Evolutionary conservation across 345 rosid species (phyloP).

Genomic region (Eutrema japonicum): DNA sequence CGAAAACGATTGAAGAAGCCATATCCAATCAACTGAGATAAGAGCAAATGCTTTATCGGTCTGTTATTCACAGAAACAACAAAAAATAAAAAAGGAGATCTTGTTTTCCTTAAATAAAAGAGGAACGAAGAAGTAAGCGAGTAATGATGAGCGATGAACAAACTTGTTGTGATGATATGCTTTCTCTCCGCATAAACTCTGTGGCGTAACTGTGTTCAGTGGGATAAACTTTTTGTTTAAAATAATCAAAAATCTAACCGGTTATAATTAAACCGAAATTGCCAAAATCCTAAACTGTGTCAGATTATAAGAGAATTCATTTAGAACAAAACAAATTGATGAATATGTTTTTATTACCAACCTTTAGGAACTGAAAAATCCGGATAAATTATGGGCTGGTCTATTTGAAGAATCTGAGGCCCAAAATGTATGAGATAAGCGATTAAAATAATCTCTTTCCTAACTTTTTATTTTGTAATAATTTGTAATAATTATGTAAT

Average conservation of each 20-base stretch:
- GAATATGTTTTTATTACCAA: no score
- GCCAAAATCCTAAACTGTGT: neutral
- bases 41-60: slow-evolving; percentile 8
- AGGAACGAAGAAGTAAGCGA: slow-evolving; percentile 13
- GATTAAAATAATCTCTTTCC: neutral
- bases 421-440: neutral
- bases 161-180: slow-evolving; percentile 31
- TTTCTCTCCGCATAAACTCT: slow-evolving; percentile 41
- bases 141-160: slow-evolving; percentile 5
- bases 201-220: slow-evolving; percentile 28
- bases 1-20: slow-evolving; percentile 78
- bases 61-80: neutral
- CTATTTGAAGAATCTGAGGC: neutral
- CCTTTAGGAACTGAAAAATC: no score
- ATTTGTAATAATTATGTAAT: no score
- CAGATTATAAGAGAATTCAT: no score
- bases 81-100: neutral
- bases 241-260: neutral
- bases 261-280: neutral
- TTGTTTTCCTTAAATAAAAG: neutral
- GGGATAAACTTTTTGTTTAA: neutral
- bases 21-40: slow-evolving; percentile 46
- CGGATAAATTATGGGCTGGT: neutral
- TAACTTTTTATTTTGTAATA: no score
- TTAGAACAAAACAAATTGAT: no score